Conservation (phyloP, 1,284 basidiomycete genomes). For the Pseudozyma thailandica region DNA sequence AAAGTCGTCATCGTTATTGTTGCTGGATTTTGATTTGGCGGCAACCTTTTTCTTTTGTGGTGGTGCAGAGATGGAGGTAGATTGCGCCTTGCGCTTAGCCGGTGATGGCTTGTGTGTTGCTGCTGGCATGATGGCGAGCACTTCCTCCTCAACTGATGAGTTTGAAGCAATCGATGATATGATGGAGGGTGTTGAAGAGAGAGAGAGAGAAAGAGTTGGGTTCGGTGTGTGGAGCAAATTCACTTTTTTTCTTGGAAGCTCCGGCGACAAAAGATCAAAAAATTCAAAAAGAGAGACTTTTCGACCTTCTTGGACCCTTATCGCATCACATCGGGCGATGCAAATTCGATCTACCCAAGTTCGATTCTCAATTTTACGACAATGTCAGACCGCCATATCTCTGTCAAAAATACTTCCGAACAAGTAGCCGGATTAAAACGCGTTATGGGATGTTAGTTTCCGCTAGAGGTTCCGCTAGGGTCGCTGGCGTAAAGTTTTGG, state of each 20-base stretch:
- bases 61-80: constrained; percentile 11
- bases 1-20: constrained; percentile 54
- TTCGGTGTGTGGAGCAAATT: constrained; percentile 1
- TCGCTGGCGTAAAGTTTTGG: constrained; percentile 33
- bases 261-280: constrained; percentile 1
- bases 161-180: too few species aligned
- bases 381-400: background rate
- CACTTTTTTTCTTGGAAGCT: constrained; percentile 1
- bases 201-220: background rate
- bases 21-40: background rate
- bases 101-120: constrained; percentile 13
- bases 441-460: constrained; percentile 8
- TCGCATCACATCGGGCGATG: constrained; percentile 2
- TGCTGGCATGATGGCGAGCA: constrained; percentile 22
- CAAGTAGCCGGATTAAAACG: constrained; percentile 27
- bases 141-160: background rate
- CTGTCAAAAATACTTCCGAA: constrained; percentile 8
- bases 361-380: background rate
- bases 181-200: background rate
- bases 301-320: constrained; percentile 19
- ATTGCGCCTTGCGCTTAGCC: constrained; percentile 35
- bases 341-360: too few species aligned
- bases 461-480: constrained; percentile 43
- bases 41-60: constrained; percentile 22
- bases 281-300: background rate